These are phyloP conservation scores for Colletotrichum sp. DNA, from an alignment of 2,329 filamentous ascomycete species.

Conservation along the genomic window DNA sequence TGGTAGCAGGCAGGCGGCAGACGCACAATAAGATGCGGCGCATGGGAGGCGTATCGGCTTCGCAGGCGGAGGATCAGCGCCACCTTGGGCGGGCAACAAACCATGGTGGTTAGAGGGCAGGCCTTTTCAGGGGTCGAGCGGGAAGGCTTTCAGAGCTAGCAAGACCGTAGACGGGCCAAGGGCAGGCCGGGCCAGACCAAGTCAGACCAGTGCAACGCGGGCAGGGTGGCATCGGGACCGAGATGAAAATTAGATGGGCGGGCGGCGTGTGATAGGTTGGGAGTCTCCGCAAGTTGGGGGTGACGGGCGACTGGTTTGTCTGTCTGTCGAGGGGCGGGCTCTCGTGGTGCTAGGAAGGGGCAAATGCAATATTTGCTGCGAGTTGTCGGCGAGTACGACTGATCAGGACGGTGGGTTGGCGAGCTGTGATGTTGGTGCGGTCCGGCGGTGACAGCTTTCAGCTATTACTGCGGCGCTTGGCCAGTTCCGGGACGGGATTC, in stretches of 20 bases:
- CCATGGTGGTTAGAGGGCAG: slow-evolving; percentile 6
- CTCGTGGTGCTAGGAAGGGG: not conserved
- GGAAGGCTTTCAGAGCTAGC: slow-evolving; percentile 14
- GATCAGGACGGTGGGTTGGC: not conserved
- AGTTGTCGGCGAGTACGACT: slow-evolving; percentile 18
- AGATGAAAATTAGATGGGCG: not conserved
- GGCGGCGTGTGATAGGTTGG: not conserved
- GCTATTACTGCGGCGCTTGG: slow-evolving; percentile 8
- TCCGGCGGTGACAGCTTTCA: not conserved
- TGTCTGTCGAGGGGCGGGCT: not conserved
- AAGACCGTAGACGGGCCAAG: not conserved
- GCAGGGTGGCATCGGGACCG: not conserved
- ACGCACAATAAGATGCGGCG: slow-evolving; percentile 24
- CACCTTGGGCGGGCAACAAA: slow-evolving; percentile 7
- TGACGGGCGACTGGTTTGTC: not conserved
- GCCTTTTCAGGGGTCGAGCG: slow-evolving; percentile 17
- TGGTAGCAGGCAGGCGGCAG: slow-evolving; percentile 1
- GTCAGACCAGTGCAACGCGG: not conserved
- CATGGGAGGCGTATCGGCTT: slow-evolving; percentile 18
- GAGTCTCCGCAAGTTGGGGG: not conserved
- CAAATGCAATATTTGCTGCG: slow-evolving; percentile 20
- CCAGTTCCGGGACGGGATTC: not conserved
- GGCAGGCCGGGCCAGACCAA: not conserved
- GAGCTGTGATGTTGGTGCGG: not conserved
- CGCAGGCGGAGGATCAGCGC: slow-evolving; percentile 14